A percentile compares a stretch with the other conserved stretches of the same genome.
These are phyloP conservation scores for Aegle marmelos DNA, from an alignment of 345 rosid genomes.

Conservation along the genomic window DNA sequence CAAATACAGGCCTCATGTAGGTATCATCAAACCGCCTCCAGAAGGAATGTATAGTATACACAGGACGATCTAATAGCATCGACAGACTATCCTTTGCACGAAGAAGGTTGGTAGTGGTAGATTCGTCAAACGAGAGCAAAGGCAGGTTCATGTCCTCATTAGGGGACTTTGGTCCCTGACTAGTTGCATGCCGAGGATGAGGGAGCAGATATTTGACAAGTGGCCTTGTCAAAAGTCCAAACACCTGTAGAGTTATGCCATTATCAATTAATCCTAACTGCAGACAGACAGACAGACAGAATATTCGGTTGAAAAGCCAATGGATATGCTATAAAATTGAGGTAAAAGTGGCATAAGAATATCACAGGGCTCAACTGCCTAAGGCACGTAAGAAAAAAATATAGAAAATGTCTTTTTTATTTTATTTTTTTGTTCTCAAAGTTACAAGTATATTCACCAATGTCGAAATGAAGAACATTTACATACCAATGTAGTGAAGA, in stretches of 20 bases:
- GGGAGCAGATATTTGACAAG: conserved; percentile 60
- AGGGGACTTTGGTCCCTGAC: conserved; percentile 38
- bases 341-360: background rate
- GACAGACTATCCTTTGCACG: conserved; percentile 74
- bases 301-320: background rate
- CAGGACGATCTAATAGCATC: conserved; percentile 75
- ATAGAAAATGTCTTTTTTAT: background rate
- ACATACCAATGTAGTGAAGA: conserved; percentile 69
- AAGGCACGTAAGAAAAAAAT: background rate
- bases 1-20: conserved; percentile 89
- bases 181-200: conserved; percentile 32
- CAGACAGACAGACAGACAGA: background rate
- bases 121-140: conserved; percentile 64
- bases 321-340: background rate
- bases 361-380: background rate
- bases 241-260: conserved; percentile 48
- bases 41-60: conserved; percentile 69
- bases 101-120: conserved; percentile 57
- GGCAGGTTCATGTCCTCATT: conserved; percentile 57
- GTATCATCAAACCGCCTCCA: conserved; percentile 84
- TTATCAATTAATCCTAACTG: background rate
- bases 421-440: background rate
- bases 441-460: background rate
- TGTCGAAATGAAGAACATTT: background rate
- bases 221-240: conserved; percentile 85